Evolutionary conservation across 2,329 filamentous ascomycete species (phyloP), one percentile per base, ranked within the genome.

Genomic region (Phyllosticta citriasiana): DNA sequence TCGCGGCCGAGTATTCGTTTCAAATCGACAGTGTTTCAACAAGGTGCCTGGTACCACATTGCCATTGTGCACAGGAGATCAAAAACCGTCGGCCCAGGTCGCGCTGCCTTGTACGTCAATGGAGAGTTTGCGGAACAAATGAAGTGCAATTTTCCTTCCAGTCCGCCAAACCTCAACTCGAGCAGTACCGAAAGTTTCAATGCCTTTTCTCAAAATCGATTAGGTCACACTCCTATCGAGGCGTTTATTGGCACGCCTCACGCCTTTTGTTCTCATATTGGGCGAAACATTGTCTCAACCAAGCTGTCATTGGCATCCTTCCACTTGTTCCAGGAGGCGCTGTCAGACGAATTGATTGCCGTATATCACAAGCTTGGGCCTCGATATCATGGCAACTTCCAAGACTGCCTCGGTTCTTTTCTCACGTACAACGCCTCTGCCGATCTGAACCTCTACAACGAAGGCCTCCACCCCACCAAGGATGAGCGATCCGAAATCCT

Each of bases 381-480:
- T 25, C 85, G 91, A 55, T 99, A 99, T 67, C 87, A 91, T 69
- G 94, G 94, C 16, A 99, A 99, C 71, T 96, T 96, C 67, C 94
- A 99, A 74, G 94, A 99, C 70, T 94, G 91, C 67, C 81, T 99
- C 14, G 94, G 95, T 4, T 93, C 91, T 1, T 96, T 99, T 69
- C 91, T 97, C 70, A 99, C 95, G 0, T 99, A 99, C 71, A 86
- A 89, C 68, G 93, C 94, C 6, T 97, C 94, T 1, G 93, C 94
- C 7, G 87, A 89, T 59, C 78, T 99, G 50, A 94, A 95, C 63
- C 81, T 97, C 59, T 88, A 93, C 54, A 97, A 97, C 68, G 94
- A 99, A 70, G 84, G 91, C 57, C 81, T 96, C 47, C 89, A 96
- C 73, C 88, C 90, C 1, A 92, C 91, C 12, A 95, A 91, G 70